phyloP scores from a whole-genome alignment of 176 grass and related monocot species.

The Bromus sterilis region DNA sequence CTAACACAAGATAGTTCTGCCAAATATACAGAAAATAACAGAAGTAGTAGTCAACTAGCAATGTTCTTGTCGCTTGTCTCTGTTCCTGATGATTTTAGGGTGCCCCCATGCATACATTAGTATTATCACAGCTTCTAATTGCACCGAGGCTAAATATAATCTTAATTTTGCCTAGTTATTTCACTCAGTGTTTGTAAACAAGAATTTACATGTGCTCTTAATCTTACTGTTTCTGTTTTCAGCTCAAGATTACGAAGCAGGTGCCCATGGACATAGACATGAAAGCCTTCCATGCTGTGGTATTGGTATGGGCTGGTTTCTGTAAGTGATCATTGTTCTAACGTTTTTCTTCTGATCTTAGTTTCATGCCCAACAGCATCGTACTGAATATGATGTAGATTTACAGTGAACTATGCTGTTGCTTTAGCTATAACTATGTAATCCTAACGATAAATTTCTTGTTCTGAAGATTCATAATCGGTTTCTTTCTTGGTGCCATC shows the following conservation, averaged over 20 bases:
- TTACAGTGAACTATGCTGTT: not conserved
- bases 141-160: not conserved
- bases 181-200: not conserved
- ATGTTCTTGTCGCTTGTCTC: not conserved
- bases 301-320: constrained; percentile 75
- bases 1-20: not conserved
- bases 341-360: not conserved
- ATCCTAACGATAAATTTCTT: constrained; percentile 9
- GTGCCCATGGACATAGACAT: constrained; percentile 29
- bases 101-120: not conserved
- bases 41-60: not conserved
- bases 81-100: not conserved
- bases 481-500: constrained; percentile 81
- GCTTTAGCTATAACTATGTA: not conserved
- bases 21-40: not conserved
- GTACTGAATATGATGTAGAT: not conserved
- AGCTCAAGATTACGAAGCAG: constrained; percentile 43
- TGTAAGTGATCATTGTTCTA: constrained; percentile 46
- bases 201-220: not conserved
- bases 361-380: not conserved
- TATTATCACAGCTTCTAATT: not conserved
- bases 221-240: constrained; percentile 11
- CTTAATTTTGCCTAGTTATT: not conserved
- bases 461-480: constrained; percentile 63
- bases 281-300: constrained; percentile 70